Evolutionary conservation across 2,329 filamentous ascomycete species (phyloP).

Genomic region (Fusarium anguioides): DNA sequence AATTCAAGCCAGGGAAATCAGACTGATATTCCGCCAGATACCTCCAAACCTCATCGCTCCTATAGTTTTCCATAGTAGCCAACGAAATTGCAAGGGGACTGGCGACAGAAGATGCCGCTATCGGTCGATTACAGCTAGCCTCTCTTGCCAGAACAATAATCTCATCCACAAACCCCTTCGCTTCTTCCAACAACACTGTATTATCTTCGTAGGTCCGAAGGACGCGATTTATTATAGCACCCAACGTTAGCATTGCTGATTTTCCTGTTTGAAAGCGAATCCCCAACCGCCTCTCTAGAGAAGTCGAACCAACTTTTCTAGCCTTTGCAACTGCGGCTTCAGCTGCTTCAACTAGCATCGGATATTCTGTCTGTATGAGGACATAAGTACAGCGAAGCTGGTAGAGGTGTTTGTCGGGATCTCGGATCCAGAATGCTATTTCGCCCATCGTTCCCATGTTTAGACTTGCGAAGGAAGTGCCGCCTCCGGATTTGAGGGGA

Average conservation of each 20-base stretch:
- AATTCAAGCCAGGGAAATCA: background rate
- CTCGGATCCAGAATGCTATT: conserved; percentile 1
- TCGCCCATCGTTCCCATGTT: background rate
- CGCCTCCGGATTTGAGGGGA: background rate
- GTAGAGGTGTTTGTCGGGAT: background rate
- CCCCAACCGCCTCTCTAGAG: background rate
- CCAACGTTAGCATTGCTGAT: background rate
- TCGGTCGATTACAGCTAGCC: background rate
- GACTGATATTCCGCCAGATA: background rate
- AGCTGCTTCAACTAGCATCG: background rate
- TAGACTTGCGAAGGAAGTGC: background rate
- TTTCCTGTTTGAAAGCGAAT: conserved; percentile 7
- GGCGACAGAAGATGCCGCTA: conserved; percentile 6
- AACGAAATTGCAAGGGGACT: background rate
- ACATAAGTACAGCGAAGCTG: conserved; percentile 11
- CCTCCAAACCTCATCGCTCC: background rate
- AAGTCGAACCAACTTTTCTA: background rate
- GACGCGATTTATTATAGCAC: background rate
- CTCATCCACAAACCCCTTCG: background rate
- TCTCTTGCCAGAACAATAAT: background rate
- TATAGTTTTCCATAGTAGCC: background rate
- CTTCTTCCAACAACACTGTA: background rate
- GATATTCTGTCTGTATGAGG: background rate
- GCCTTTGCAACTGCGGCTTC: background rate
- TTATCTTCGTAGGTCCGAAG: background rate